These are phyloP conservation scores for Thermomyces lanuginosus DNA, from an alignment of 2,329 filamentous ascomycete species.

Conservation along the genomic window DNA sequence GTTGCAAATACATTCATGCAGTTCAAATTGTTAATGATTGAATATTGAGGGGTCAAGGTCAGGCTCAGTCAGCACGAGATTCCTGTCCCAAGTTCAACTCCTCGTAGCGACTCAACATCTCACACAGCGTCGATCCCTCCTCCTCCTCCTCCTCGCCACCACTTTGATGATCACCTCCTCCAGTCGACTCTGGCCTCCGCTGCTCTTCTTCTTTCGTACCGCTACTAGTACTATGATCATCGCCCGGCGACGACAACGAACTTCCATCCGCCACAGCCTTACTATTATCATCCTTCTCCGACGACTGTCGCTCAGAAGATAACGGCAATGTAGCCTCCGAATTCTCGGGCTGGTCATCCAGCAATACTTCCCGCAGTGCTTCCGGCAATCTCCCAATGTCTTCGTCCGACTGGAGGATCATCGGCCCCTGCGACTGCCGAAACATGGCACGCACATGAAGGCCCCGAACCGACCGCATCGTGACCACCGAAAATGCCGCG, in stretches of 20 bases:
- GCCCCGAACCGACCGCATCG: slow-evolving; percentile 18
- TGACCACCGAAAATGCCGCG: slow-evolving; percentile 18
- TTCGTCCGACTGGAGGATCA: slow-evolving; percentile 8
- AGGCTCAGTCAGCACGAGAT: slow-evolving; percentile 4
- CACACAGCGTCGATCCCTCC: slow-evolving; percentile 11
- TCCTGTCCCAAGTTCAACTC: slow-evolving; percentile 23
- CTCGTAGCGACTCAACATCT: slow-evolving; percentile 25
- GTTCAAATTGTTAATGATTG: no score
- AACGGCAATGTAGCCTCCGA: slow-evolving; percentile 13
- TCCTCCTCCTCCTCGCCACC: slow-evolving; percentile 9
- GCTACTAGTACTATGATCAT: background rate
- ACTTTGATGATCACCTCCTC: background rate
- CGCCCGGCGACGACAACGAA: no score
- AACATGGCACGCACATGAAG: slow-evolving; percentile 22
- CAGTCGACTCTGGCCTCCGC: background rate
- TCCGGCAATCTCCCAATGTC: slow-evolving; percentile 6
- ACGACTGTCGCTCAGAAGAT: slow-evolving; percentile 1
- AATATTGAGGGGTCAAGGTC: background rate
- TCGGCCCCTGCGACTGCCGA: slow-evolving; percentile 16
- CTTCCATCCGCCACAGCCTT: background rate
- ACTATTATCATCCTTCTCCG: background rate
- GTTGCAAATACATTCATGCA: no score
- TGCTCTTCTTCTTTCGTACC: background rate
- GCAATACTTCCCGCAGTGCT: slow-evolving; percentile 19
- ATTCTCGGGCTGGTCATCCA: slow-evolving; percentile 14